Conservation (phyloP, 768 basidiomycete species). For the Agrocybe chaxingu region DNA sequence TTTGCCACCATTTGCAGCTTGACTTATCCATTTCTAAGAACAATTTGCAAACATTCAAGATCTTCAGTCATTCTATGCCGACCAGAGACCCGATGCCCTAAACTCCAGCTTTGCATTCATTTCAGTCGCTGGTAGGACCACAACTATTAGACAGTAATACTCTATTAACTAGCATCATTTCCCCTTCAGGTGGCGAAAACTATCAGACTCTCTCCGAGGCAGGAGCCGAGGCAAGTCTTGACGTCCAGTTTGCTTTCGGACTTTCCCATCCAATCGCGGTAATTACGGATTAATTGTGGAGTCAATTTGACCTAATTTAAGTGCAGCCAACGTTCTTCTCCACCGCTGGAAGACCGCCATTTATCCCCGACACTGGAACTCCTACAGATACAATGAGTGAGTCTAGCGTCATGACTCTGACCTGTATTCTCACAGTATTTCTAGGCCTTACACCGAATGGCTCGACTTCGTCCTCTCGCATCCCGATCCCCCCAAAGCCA, state of each 20-base stretch:
- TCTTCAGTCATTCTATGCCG: conserved; percentile 44
- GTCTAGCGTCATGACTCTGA: background rate
- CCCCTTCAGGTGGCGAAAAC: conserved; percentile 48
- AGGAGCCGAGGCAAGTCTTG: conserved; percentile 63
- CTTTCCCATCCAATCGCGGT: conserved; percentile 56
- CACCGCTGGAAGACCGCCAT: conserved; percentile 61
- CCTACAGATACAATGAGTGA: conserved; percentile 38
- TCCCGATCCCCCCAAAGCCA: conserved; percentile 45
- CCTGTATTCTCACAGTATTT: background rate
- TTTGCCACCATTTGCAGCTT: conserved; percentile 40
- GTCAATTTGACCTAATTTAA: background rate
- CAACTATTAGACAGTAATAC: background rate
- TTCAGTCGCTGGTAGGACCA: conserved; percentile 47
- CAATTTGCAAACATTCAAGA: conserved; percentile 51
- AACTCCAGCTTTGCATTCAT: conserved; percentile 49
- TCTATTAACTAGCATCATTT: conserved; percentile 7
- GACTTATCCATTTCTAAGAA: conserved; percentile 27
- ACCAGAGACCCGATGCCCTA: conserved; percentile 43
- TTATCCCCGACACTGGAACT: conserved; percentile 40
- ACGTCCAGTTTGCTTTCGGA: conserved; percentile 62
- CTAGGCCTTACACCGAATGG: conserved; percentile 44
- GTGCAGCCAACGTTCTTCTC: conserved; percentile 49
- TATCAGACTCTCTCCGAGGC: conserved; percentile 47
- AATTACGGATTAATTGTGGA: background rate
- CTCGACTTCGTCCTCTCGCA: conserved; percentile 49